These are phyloP conservation scores for Trypanosoma avium DNA, from an alignment of 208 protist genomes.

Conservation along the genomic window DNA sequence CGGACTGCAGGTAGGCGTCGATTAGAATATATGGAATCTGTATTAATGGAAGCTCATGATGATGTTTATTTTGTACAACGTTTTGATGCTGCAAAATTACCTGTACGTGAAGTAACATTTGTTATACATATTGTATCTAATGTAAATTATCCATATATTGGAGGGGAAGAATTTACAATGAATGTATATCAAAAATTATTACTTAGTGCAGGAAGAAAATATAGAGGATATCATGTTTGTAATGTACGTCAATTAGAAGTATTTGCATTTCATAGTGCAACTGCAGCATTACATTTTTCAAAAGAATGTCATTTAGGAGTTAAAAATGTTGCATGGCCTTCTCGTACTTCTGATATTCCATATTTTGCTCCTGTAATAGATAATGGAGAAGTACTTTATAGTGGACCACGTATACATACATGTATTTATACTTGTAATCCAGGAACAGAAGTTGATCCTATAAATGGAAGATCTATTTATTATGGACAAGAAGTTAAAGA, in stretches of 20 bases:
- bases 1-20: conserved; percentile 59
- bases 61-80: conserved; percentile 77
- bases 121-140: conserved; percentile 75
- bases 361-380: conserved; percentile 48
- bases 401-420: conserved; percentile 82
- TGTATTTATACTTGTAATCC: conserved; percentile 80
- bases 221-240: conserved; percentile 56
- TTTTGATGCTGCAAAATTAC: conserved; percentile 62
- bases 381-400: conserved; percentile 54
- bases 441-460: conserved; percentile 62
- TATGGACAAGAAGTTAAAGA: conserved; percentile 63
- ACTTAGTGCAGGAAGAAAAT: conserved; percentile 31
- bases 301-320: conserved; percentile 70
- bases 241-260: conserved; percentile 52
- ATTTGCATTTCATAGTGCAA: conserved; percentile 74
- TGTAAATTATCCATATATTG: conserved; percentile 33
- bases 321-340: conserved; percentile 51
- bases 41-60: conserved; percentile 84
- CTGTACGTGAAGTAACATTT: conserved; percentile 76
- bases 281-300: conserved; percentile 64
- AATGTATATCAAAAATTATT: conserved; percentile 69
- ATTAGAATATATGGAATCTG: conserved; percentile 65
- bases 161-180: conserved; percentile 67
- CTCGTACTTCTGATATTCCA: conserved; percentile 28
- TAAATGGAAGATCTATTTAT: conserved; percentile 58